These are phyloP conservation scores for Sphaerulina vaccinii DNA, from an alignment of 2,329 filamentous ascomycete genomes.

Conservation along the genomic window DNA sequence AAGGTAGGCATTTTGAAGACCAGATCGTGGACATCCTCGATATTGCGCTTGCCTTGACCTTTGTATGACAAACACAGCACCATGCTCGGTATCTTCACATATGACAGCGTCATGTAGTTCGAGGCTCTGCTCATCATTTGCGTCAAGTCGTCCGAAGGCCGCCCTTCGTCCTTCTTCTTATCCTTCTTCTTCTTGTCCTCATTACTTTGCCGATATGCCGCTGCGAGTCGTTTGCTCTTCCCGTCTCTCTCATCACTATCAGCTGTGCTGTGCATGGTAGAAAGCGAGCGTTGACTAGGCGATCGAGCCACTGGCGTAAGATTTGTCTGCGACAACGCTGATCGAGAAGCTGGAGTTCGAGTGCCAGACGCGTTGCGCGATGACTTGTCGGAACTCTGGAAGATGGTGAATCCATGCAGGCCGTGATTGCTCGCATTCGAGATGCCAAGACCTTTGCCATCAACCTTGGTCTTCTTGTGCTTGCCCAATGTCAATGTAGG, in stretches of 20 bases:
- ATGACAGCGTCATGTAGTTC: slow-evolving; percentile 95
- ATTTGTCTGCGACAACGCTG: slow-evolving; percentile 30
- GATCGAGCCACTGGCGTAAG: slow-evolving; percentile 30
- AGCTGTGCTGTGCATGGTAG: slow-evolving; percentile 29
- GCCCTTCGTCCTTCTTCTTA: slow-evolving; percentile 55
- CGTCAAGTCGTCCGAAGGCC: slow-evolving; percentile 80
- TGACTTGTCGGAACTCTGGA: slow-evolving; percentile 42
- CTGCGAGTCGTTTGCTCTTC: slow-evolving; percentile 31
- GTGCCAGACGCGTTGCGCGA: slow-evolving; percentile 18
- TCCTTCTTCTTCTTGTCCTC: slow-evolving; percentile 42
- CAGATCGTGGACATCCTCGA: slow-evolving; percentile 96
- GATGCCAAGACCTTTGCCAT: slow-evolving; percentile 37
- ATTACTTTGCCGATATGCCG: slow-evolving; percentile 8
- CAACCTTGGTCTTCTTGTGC: slow-evolving; percentile 30
- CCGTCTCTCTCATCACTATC: slow-evolving; percentile 26
- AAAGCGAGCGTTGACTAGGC: slow-evolving; percentile 35
- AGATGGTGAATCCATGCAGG: slow-evolving; percentile 44
- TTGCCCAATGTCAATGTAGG: slow-evolving; percentile 68
- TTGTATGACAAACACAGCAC: slow-evolving; percentile 96
- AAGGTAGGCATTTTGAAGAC: slow-evolving; percentile 93
- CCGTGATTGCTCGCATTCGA: slow-evolving; percentile 25
- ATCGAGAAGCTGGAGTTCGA: slow-evolving; percentile 25
- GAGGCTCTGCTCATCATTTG: slow-evolving; percentile 96
- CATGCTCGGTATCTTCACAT: slow-evolving; percentile 92
- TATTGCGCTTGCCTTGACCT: slow-evolving; percentile 89